These are phyloP conservation scores for Salix caprea DNA, from an alignment of 345 rosid genomes.

Conservation along the genomic window DNA sequence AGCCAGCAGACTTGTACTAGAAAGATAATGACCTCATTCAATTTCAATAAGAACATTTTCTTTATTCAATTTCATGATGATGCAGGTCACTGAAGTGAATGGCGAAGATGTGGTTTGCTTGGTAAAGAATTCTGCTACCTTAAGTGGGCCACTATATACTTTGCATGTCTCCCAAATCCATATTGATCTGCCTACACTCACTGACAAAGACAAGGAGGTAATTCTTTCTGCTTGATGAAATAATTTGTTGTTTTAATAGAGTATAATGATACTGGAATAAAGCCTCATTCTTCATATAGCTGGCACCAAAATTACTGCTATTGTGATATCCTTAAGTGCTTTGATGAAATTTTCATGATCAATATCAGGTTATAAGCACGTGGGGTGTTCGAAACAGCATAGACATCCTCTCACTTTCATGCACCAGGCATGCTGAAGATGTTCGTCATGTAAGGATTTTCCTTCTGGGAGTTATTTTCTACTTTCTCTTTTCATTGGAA, in stretches of 20 bases:
- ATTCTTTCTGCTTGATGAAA: neutral
- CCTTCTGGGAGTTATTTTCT: neutral
- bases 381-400: conserved; percentile 66
- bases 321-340: neutral
- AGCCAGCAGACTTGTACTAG: neutral
- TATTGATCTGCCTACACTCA: conserved; percentile 56
- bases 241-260: neutral
- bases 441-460: conserved; percentile 48
- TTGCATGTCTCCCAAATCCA: conserved; percentile 67
- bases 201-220: conserved; percentile 64
- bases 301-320: neutral
- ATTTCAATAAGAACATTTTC: neutral
- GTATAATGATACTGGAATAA: neutral
- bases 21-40: neutral
- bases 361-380: conserved; percentile 56
- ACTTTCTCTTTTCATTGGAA: neutral
- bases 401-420: conserved; percentile 62
- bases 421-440: conserved; percentile 64
- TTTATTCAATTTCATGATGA: conserved; percentile 8
- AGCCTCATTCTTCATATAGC: neutral
- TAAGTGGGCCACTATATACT: conserved; percentile 51
- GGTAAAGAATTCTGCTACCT: conserved; percentile 58
- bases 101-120: conserved; percentile 68
- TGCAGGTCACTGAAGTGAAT: conserved; percentile 48
- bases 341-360: conserved; percentile 2